These are phyloP conservation scores for Cairneyella variabilis DNA, from an alignment of 495 filamentous ascomycete genomes.

Conservation along the genomic window DNA sequence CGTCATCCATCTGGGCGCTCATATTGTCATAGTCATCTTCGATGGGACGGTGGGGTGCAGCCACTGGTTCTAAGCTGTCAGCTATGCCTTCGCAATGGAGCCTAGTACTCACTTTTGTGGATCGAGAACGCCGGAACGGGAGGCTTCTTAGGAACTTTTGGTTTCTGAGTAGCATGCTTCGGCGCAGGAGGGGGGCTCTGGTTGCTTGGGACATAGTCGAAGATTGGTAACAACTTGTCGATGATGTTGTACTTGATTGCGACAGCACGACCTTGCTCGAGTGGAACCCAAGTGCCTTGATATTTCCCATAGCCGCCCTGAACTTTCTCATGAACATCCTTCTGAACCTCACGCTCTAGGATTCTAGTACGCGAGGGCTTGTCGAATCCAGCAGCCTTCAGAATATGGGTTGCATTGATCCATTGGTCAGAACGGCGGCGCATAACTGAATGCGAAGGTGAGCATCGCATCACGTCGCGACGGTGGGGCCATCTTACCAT, in stretches of 20 bases:
- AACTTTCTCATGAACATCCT: constrained; percentile 93
- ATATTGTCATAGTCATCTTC: constrained; percentile 46
- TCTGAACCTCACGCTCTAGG: constrained; percentile 93
- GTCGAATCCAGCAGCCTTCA: constrained; percentile 66
- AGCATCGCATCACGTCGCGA: background rate
- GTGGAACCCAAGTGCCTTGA: constrained; percentile 96
- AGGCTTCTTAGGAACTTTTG: constrained; percentile 61
- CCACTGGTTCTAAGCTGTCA: constrained; percentile 31
- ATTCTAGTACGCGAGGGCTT: constrained; percentile 94
- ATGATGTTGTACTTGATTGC: constrained; percentile 83
- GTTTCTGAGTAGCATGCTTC: constrained; percentile 78
- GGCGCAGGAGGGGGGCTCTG: constrained; percentile 90
- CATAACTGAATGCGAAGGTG: constrained; percentile 59
- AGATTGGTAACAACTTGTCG: constrained; percentile 76
- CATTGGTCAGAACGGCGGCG: constrained; percentile 82
- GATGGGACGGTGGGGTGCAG: constrained; percentile 26
- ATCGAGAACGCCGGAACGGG: constrained; percentile 47
- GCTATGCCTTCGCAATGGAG: constrained; percentile 10
- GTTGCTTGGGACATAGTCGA: constrained; percentile 82
- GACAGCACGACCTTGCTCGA: constrained; percentile 73
- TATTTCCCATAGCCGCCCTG: constrained; percentile 99
- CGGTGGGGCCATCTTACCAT: constrained; percentile 29
- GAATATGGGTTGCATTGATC: constrained; percentile 94
- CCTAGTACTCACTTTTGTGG: constrained; percentile 32
- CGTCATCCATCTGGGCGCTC: constrained; percentile 65